phyloP scores from a whole-genome alignment of 2,329 filamentous ascomycete species.

The Geosmithia morbida region DNA sequence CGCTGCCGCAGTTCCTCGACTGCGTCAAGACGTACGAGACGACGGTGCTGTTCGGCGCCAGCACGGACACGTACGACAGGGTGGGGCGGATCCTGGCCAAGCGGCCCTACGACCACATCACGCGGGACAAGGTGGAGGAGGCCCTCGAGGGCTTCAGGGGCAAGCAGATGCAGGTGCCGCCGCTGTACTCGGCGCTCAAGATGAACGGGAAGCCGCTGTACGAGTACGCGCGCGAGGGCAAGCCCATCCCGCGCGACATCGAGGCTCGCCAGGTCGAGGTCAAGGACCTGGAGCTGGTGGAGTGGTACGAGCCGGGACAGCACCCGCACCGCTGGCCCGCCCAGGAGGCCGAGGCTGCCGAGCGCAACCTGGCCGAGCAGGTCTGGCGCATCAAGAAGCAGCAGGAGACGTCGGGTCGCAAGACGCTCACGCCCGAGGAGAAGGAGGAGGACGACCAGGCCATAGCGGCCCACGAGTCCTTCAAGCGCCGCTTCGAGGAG shows the following conservation, averaged over 20 bases:
- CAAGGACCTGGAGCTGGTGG: constrained; percentile 60
- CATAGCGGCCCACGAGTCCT: constrained; percentile 37
- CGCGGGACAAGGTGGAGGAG: constrained; percentile 61
- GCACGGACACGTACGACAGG: constrained; percentile 84
- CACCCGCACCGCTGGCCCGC: constrained; percentile 70
- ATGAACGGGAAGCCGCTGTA: constrained; percentile 91
- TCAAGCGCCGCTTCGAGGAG: constrained; percentile 44
- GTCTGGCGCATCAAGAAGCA: constrained; percentile 48
- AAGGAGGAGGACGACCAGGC: constrained; percentile 40
- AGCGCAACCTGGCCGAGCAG: constrained; percentile 64
- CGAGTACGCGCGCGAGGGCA: constrained; percentile 87
- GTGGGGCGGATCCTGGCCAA: constrained; percentile 70
- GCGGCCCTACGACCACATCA: constrained; percentile 68
- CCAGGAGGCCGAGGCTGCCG: constrained; percentile 60
- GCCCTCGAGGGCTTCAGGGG: constrained; percentile 65
- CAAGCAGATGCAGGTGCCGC: constrained; percentile 77
- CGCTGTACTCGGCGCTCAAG: constrained; percentile 83
- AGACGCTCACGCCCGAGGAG: constrained; percentile 37
- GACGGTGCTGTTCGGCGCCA: constrained; percentile 76
- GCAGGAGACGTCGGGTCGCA: constrained; percentile 25
- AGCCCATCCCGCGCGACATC: constrained; percentile 73
- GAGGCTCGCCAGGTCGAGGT: constrained; percentile 69
- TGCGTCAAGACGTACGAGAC: constrained; percentile 94
- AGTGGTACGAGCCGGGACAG: constrained; percentile 71
- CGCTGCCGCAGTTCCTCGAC: constrained; percentile 60